These are phyloP conservation scores for Kingdonia uniflora DNA, from an alignment of 164 flowering plant genomes.

Conservation along the genomic window DNA sequence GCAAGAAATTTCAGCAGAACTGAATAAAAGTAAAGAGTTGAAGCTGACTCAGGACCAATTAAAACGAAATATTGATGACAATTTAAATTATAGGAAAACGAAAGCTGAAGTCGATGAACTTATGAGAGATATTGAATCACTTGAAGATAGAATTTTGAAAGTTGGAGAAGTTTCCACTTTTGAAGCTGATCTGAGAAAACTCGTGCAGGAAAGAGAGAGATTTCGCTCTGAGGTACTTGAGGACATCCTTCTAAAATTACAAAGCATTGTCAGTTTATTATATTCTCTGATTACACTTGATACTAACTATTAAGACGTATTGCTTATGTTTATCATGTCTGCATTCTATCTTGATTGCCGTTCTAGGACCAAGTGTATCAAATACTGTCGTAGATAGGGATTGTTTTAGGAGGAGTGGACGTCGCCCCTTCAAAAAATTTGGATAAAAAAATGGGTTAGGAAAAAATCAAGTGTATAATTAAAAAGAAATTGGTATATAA, in stretches of 20 bases:
- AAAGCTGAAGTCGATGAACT: conserved; percentile 70
- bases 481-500: too few species aligned
- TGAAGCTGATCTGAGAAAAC: conserved; percentile 54
- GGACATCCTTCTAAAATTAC: not conserved
- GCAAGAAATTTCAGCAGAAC: conserved; percentile 45
- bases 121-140: conserved; percentile 52
- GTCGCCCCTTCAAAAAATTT: too few species aligned
- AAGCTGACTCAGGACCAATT: conserved; percentile 48
- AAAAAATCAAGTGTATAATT: too few species aligned
- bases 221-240: conserved; percentile 71
- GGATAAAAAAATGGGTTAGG: too few species aligned
- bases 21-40: conserved; percentile 48
- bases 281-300: too few species aligned
- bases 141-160: conserved; percentile 56
- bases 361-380: too few species aligned
- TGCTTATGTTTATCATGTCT: too few species aligned
- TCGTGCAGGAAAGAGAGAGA: conserved; percentile 64
- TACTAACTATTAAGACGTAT: too few species aligned
- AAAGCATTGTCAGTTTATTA: too few species aligned
- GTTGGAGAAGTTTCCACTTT: conserved; percentile 54
- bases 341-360: too few species aligned
- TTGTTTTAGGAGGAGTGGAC: too few species aligned
- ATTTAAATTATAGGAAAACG: conserved; percentile 67
- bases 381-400: too few species aligned
- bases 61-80: conserved; percentile 77